Evolutionary conservation across 495 filamentous ascomycete species (phyloP), one percentile per base, ranked within the genome.

Genomic region (Neurospora tetraspora): DNA sequence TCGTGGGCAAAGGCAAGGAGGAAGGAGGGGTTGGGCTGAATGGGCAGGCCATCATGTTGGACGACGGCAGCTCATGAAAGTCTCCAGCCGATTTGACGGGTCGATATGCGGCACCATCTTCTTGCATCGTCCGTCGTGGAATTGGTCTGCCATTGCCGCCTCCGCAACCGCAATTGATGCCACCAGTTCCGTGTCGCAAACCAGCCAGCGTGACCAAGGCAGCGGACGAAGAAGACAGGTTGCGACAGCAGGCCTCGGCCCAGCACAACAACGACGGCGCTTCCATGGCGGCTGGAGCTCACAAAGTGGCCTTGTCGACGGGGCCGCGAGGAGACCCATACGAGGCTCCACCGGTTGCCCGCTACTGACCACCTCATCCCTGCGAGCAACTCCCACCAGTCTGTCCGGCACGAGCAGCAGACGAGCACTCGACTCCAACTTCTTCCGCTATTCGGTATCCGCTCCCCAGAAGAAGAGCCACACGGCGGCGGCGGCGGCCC

Each of bases 91-190:
- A 83, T 83, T 85, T 80, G 82, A 86, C 78, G 81, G 83, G 81
- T 83, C 83, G 81, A 82, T 82, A 82, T 84, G 82, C 82, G 83
- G 84, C 82, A 80, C 83, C 76, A 80, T 85, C 75, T 77, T 81
- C 71, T 77, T 80, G 74, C 77, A 75, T 79, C 80, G 81, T 78
- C 78, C 80, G 75, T 79, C 77, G 74, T 78, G 76, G 76, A 79
- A 69, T 72, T 78, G 76, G 75, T 74, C 74, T 73, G 71, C 80
- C 73, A 69, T 45, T 53, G 14, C 34, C 65, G 36, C 47, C 43
- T 42, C 71, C 71, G 36, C 36, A 68, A 16, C 70, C 72, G 40
- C 47, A 23, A 59, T 59, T 59, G 47, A 20, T 59, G 47, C n/a
- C 69, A 42, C 10, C 36, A 37, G 47, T 59, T 16, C 39, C 37